These are phyloP conservation scores for Pachysandra terminalis DNA, from an alignment of 164 flowering plant genomes.

Conservation along the genomic window DNA sequence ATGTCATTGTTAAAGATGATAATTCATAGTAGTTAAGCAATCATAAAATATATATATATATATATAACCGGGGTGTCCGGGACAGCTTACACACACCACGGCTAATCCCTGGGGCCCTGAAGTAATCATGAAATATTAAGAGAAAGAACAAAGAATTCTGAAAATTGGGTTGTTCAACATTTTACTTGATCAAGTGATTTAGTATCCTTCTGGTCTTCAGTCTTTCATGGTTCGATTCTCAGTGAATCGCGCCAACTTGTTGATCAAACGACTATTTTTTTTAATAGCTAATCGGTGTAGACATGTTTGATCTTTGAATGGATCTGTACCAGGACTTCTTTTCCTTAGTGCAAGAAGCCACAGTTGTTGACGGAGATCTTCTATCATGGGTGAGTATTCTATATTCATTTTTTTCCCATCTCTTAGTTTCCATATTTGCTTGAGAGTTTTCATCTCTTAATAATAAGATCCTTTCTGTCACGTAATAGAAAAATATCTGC, in stretches of 20 bases:
- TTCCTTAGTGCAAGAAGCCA: constrained; percentile 63
- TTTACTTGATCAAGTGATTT: background rate
- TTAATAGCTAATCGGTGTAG: too few relatives aligned
- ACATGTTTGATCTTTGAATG: too few relatives aligned
- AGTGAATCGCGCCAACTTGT: too few relatives aligned
- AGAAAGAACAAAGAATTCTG: background rate
- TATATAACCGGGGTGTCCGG: too few relatives aligned
- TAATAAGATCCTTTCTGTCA: background rate
- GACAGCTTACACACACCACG: too few relatives aligned
- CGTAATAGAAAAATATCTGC: background rate
- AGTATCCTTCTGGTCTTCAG: background rate
- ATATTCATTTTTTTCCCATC: background rate
- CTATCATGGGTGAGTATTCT: constrained; percentile 62
- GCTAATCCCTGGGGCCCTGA: too few relatives aligned
- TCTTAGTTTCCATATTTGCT: background rate
- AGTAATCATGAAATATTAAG: too few relatives aligned
- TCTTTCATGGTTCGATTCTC: too few relatives aligned
- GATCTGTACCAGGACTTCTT: constrained; percentile 66
- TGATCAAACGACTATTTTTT: too few relatives aligned
- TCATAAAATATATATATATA: too few relatives aligned
- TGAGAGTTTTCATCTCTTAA: background rate
- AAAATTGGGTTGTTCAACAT: background rate
- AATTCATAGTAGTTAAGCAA: too few relatives aligned
- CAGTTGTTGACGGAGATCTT: constrained; percentile 85
- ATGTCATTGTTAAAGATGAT: too few relatives aligned